A percentile compares a stretch with the other conserved stretches of the same genome.
Conservation (phyloP, 2,329 filamentous ascomycete genomes). For the Metarhizium brunneum region DNA sequence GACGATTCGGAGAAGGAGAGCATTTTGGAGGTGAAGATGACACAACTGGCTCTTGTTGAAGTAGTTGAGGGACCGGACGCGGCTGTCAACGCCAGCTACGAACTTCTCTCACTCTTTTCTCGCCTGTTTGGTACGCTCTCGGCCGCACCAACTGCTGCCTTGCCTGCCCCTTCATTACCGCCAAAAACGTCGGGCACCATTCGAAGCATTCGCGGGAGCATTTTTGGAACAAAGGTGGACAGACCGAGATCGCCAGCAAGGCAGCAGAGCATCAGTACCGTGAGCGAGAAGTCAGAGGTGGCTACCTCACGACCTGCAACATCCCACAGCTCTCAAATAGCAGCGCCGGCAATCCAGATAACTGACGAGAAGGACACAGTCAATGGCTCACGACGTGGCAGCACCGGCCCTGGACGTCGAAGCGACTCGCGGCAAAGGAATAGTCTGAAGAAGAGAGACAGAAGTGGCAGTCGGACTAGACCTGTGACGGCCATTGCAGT, state of each 20-base stretch:
- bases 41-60: conserved; percentile 77
- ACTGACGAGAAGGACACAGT: conserved; percentile 49
- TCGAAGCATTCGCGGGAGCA: conserved; percentile 61
- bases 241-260: conserved; percentile 34
- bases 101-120: conserved; percentile 73
- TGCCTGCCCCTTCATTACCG: conserved; percentile 36
- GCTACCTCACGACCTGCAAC: conserved; percentile 25
- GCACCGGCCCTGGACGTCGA: conserved; percentile 26
- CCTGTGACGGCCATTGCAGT: conserved; percentile 31
- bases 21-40: conserved; percentile 93
- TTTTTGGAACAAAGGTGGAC: conserved; percentile 57
- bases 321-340: conserved; percentile 33
- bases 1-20: conserved; percentile 75
- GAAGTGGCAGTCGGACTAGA: conserved; percentile 38
- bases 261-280: conserved; percentile 24
- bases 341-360: conserved; percentile 65
- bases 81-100: conserved; percentile 81
- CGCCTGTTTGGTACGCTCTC: conserved; percentile 59
- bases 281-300: conserved; percentile 26
- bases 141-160: conserved; percentile 35
- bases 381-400: conserved; percentile 23
- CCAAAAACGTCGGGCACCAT: conserved; percentile 66
- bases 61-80: conserved; percentile 72
- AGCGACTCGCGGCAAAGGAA: conserved; percentile 40
- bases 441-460: conserved; percentile 44